Conservation (phyloP, 208 protist species). For the Acanthamoeba divionensis region DNA sequence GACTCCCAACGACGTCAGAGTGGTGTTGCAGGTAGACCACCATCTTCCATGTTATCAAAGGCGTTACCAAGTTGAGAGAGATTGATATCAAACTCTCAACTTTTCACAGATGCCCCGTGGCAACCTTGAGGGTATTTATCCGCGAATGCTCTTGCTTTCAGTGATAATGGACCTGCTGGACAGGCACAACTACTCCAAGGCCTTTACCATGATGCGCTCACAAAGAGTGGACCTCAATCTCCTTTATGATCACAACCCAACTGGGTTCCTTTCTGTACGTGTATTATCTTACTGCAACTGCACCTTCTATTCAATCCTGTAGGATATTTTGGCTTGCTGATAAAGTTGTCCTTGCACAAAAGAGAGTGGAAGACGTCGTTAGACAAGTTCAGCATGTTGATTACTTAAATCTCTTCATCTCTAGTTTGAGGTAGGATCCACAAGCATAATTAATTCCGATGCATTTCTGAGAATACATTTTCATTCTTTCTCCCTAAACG, state of each 20-base stretch:
- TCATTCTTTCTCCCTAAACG: not conserved
- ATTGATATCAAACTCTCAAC: not conserved
- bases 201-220: constrained; percentile 62
- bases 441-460: not conserved
- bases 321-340: too few relatives aligned
- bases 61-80: not conserved
- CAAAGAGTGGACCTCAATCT: constrained; percentile 77
- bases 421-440: not conserved
- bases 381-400: constrained; percentile 59
- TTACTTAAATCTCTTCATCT: constrained; percentile 73
- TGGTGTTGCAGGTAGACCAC: constrained; percentile 57
- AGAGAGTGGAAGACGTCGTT: constrained; percentile 65
- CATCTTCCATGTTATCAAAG: not conserved
- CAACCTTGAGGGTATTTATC: constrained; percentile 74
- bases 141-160: constrained; percentile 62
- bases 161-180: constrained; percentile 56
- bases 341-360: not conserved
- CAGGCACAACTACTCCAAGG: constrained; percentile 52
- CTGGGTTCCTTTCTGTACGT: constrained; percentile 56
- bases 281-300: too few relatives aligned
- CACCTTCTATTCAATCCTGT: not conserved
- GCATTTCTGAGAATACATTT: not conserved
- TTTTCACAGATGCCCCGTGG: constrained; percentile 74
- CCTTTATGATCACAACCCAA: constrained; percentile 70
- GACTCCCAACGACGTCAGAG: constrained; percentile 35